Conservation (phyloP, 192 early-diverging fungal species). For the Coemansia sp. region DNA sequence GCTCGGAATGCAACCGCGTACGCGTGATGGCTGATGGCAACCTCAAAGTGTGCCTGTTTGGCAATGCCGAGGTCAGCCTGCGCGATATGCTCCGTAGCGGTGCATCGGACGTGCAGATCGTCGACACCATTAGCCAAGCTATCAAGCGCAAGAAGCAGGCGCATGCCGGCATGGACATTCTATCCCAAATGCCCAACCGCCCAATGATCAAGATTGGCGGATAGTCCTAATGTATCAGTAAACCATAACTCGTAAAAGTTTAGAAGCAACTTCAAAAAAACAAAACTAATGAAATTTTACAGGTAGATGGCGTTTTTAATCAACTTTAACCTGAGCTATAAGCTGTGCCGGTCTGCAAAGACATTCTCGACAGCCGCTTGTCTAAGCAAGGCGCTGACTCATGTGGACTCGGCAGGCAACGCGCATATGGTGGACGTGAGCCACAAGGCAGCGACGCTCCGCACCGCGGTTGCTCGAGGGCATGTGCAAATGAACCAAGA, state of each 20-base stretch:
- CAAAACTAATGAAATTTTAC: too few species aligned
- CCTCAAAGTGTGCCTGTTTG: constrained; percentile 93
- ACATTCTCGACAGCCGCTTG: neutral
- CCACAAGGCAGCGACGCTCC: constrained; percentile 63
- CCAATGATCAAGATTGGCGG: constrained; percentile 97
- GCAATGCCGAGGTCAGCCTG: constrained; percentile 84
- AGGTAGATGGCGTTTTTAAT: neutral
- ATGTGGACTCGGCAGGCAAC: constrained; percentile 73
- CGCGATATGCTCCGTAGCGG: constrained; percentile 73
- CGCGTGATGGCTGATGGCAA: constrained; percentile 93
- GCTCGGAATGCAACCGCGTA: constrained; percentile 89
- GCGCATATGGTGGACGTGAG: constrained; percentile 89
- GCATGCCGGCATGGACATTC: constrained; percentile 89
- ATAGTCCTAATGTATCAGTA: constrained; percentile 30
- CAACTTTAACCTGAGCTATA: too few species aligned
- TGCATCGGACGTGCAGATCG: constrained; percentile 61
- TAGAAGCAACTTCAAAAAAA: too few species aligned
- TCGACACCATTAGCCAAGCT: constrained; percentile 71
- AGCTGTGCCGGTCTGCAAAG: too few species aligned
- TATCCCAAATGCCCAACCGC: constrained; percentile 79
- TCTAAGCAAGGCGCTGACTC: constrained; percentile 56
- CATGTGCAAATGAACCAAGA: constrained; percentile 64
- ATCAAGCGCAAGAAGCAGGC: constrained; percentile 87
- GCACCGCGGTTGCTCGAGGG: constrained; percentile 72
- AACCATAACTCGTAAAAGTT: constrained; percentile 5